These are phyloP conservation scores for Ganoderma meredithae DNA, from an alignment of 1,284 basidiomycete species.

Conservation along the genomic window DNA sequence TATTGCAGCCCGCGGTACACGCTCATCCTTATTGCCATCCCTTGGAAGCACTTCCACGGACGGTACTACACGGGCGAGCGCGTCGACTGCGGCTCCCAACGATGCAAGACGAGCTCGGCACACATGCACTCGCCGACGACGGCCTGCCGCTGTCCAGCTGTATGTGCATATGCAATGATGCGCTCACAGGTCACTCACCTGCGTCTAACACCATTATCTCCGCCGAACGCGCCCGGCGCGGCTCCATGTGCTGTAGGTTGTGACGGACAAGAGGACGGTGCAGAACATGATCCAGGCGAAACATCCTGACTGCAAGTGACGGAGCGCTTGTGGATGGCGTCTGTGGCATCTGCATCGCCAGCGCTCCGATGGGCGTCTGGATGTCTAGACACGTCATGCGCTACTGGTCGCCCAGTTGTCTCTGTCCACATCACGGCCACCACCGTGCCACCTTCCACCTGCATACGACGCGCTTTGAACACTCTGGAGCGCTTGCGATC, in stretches of 20 bases:
- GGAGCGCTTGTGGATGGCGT: background rate
- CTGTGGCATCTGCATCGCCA: background rate
- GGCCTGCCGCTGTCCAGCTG: constrained; percentile 55
- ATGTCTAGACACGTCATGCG: background rate
- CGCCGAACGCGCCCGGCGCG: background rate
- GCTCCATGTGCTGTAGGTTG: constrained; percentile 20
- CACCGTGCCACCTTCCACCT: background rate
- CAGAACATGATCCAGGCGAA: constrained; percentile 36
- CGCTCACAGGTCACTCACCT: background rate
- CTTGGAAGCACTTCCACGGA: constrained; percentile 63
- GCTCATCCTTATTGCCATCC: constrained; percentile 1
- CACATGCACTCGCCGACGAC: constrained; percentile 62
- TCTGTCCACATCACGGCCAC: background rate
- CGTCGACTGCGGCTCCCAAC: constrained; percentile 55
- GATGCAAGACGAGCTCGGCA: constrained; percentile 60
- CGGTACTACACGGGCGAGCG: constrained; percentile 66
- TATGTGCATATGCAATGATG: constrained; percentile 32
- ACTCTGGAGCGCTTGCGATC: background rate
- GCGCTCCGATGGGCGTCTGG: background rate
- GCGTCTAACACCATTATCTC: background rate
- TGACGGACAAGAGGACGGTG: constrained; percentile 29
- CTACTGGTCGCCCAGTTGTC: background rate
- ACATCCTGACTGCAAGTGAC: constrained; percentile 30
- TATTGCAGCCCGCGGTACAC: constrained; percentile 6
- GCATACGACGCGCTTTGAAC: background rate